Conservation (phyloP, 441 rosid species). For the Mallotus japonicus region DNA sequence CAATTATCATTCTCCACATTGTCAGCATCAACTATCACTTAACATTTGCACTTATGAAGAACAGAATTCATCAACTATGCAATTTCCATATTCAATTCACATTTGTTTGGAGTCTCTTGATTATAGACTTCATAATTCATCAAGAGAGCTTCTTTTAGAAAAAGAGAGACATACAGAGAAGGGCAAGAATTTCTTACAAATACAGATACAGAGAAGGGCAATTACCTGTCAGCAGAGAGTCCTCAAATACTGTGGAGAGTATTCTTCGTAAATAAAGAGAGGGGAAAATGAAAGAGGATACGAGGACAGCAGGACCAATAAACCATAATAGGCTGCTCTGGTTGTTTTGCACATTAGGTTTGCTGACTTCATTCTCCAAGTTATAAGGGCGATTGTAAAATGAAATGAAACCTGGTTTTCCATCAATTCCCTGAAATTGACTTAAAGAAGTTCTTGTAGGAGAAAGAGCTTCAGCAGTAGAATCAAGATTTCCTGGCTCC, state of each 20-base stretch:
- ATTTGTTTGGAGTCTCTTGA: background rate
- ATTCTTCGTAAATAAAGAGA: conserved; percentile 74
- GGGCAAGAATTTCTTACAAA: background rate
- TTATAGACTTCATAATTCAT: background rate
- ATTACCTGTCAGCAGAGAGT: conserved; percentile 84
- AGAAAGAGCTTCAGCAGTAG: conserved; percentile 37
- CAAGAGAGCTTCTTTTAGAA: background rate
- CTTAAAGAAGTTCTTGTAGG: conserved; percentile 33
- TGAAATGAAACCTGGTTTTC: conserved; percentile 80
- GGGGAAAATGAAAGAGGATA: conserved; percentile 86
- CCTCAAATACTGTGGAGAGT: conserved; percentile 79
- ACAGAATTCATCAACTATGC: too few species aligned
- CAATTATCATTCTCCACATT: too few species aligned
- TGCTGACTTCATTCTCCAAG: conserved; percentile 33
- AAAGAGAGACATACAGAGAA: background rate
- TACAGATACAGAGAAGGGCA: conserved; percentile 4
- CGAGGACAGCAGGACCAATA: conserved; percentile 85
- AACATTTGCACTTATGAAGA: background rate
- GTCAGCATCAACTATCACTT: background rate
- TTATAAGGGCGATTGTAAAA: conserved; percentile 64
- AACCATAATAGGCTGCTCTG: conserved; percentile 68
- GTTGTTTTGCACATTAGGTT: conserved; percentile 36
- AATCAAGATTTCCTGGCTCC: conserved; percentile 35
- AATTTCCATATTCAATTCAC: too few species aligned
- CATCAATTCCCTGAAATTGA: conserved; percentile 47